Percentiles rank a stretch among this genome's conserved stretches.
Conservation (phyloP, 345 rosid genomes). For the Sapria himalayana region DNA sequence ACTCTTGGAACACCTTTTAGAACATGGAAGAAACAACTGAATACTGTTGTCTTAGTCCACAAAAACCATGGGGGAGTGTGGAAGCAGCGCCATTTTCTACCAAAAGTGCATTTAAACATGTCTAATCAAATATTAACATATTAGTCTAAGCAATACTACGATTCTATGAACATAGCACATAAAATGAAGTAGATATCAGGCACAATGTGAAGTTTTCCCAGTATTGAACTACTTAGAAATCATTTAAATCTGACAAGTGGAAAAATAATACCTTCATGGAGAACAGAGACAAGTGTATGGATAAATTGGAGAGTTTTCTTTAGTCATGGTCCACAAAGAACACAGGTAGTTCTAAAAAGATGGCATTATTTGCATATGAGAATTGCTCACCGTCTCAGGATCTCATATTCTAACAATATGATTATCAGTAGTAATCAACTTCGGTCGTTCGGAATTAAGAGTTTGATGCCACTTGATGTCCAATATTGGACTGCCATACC, state of each 20-base stretch:
- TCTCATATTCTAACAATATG: constrained; percentile 92
- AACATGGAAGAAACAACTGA: too few species aligned
- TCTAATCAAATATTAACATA: too few species aligned
- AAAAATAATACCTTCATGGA: neutral
- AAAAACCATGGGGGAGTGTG: too few species aligned
- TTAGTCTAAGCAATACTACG: too few species aligned
- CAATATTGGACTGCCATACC: constrained; percentile 83
- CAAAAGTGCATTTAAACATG: too few species aligned
- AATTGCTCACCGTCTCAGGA: constrained; percentile 54
- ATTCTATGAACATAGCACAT: too few species aligned
- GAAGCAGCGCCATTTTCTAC: too few species aligned
- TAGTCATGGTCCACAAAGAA: neutral
- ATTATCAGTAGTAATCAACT: constrained; percentile 57
- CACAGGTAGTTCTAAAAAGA: neutral
- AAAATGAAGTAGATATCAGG: too few species aligned
- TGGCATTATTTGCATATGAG: neutral
- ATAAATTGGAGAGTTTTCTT: neutral
- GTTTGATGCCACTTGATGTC: constrained; percentile 85
- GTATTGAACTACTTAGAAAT: neutral
- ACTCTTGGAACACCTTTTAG: too few species aligned
- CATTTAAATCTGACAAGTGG: neutral
- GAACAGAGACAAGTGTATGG: neutral
- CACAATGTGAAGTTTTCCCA: too few species aligned
- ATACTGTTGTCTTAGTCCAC: too few species aligned
- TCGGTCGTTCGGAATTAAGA: constrained; percentile 53